Base-by-base conservation (phyloP, 1,284 basidiomycete species). In the Ceratobasidium theobromae region DNA sequence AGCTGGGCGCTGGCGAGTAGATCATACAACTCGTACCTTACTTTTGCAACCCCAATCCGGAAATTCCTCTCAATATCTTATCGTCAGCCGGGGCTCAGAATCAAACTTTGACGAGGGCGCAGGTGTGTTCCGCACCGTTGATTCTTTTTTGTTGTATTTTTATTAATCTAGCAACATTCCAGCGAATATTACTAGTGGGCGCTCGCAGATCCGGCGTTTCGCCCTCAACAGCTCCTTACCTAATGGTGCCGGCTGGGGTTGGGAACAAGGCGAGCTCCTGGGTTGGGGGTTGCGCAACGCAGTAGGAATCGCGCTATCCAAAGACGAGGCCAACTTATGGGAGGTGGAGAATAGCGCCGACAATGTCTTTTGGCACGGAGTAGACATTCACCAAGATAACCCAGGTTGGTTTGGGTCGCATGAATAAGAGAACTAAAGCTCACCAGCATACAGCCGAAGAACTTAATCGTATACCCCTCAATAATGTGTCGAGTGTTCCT, bases 251-350 rank as follows among this genome's bases (percentile, higher is more conserved):
- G 54, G 54, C 40, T 27, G 71, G n/a, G 64, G 67, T 25, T 79
- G 74, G 76, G 53, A 73, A 28, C 68, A 70, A 6, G 78, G 75
- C 2, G 71, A 75, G 45, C 71, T 80, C 28, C 55, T 80, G 23
- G 79, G 76, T 0, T 80, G 75, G 65, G 79, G 79, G 1, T 78
- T 80, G 46, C 76, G 79, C 6, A 81, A 81, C 69, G 78, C 78
- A 18, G 79, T 75, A 0, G 79, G 77, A 0, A 77, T 81, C 66
- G 76, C 77, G 0, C 77, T 77, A 67, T 66, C 72, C 1, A 69
- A 70, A 40, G 62, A 65, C 35, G 52, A 41, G 65, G 67, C n/a
- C 53, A 41, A 72, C 3, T 71, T 81, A 0, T 75, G 75, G 53
- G 74, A 78, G 5, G 76, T 81, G 30, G 79, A 80, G 58, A 81